phyloP scores from a whole-genome alignment of 768 basidiomycete genomes.

The Kwoniella botswanensis region DNA sequence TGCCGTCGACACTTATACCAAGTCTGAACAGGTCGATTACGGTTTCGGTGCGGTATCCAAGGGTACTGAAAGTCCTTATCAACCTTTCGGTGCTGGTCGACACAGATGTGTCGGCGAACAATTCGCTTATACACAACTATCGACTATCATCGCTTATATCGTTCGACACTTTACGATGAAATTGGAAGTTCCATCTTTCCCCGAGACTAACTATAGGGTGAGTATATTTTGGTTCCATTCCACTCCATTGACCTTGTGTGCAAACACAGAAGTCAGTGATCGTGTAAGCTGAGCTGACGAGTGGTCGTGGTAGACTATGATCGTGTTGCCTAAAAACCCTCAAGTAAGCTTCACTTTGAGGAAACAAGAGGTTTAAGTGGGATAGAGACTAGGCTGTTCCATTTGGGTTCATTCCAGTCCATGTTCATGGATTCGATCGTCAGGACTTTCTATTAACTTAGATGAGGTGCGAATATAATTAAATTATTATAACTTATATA shows the following conservation, averaged over 20 bases:
- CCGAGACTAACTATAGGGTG: slow-evolving; percentile 88
- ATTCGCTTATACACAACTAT: slow-evolving; percentile 95
- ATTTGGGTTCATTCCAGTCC: neutral
- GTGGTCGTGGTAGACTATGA: slow-evolving; percentile 74
- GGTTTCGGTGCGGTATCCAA: slow-evolving; percentile 95
- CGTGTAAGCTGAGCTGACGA: neutral
- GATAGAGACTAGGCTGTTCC: neutral
- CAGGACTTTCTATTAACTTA: neutral
- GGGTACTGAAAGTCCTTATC: slow-evolving; percentile 93
- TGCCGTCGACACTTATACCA: slow-evolving; percentile 73
- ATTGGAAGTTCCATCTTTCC: slow-evolving; percentile 69
- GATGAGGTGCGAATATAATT: neutral
- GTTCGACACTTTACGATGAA: slow-evolving; percentile 76
- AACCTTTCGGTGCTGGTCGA: slow-evolving; percentile 95
- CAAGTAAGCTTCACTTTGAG: slow-evolving; percentile 42
- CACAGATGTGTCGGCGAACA: slow-evolving; percentile 64
- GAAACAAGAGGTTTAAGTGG: slow-evolving; percentile 31
- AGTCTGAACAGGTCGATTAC: slow-evolving; percentile 91
- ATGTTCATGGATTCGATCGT: neutral
- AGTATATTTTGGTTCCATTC: slow-evolving; percentile 52
- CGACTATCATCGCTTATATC: slow-evolving; percentile 77
- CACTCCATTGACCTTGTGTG: neutral
- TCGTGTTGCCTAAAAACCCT: slow-evolving; percentile 71
- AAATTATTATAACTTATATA: neutral
- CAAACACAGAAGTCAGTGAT: neutral